Base-by-base conservation (phyloP, 73 alveolate genomes). In the Paramecium sonneborni region DNA sequence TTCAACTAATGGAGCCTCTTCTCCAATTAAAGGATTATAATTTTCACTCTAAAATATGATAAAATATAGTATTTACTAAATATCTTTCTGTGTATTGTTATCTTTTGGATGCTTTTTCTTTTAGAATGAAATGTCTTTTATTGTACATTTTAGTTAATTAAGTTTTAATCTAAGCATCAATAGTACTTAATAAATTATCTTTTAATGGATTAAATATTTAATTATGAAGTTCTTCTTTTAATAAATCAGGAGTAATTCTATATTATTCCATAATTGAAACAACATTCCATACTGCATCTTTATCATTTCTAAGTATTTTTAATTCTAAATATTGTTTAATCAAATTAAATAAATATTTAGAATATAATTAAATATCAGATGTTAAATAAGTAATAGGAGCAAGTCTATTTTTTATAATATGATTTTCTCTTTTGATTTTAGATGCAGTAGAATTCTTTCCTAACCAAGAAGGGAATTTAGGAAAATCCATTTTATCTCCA, bases 401-500 rank as follows among this genome's bases (percentile, higher is more conserved):
- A 35, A 84, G 26, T 92, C 95, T 97, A 23, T 96, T 76, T 92
- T 97, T 99, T 21, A 96, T 93, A 46, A 96, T 69, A 85, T 95
- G 93, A 6, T 34, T 39, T 39, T 88, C 94, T 93, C 99, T 92
- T 46, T 94, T 93, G 0, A 95, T 84, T 93, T 98, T 98, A 21
- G 90, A 76, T 12, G 93, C 93, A 30, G 98, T 92, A 21, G 98
- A 95, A 67, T 93, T 95, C 92, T 97, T 97, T 14, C 98, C 98
- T 35, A 95, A 88, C 97, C 97, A 97, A 86, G 95, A 97, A 34
- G 99, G 99, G 93, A 98, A 98, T 70, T 95, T 88, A 18, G 99
- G 99, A 92, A 76, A 96, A n/a, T 85, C 85, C 35, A 92, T 67
- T 67, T 58, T 52, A 48, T 92, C 89, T 30, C 95, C 92, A 67